phyloP scores from a whole-genome alignment of 2,329 filamentous ascomycete genomes.

The Colletotrichum somersetense region DNA sequence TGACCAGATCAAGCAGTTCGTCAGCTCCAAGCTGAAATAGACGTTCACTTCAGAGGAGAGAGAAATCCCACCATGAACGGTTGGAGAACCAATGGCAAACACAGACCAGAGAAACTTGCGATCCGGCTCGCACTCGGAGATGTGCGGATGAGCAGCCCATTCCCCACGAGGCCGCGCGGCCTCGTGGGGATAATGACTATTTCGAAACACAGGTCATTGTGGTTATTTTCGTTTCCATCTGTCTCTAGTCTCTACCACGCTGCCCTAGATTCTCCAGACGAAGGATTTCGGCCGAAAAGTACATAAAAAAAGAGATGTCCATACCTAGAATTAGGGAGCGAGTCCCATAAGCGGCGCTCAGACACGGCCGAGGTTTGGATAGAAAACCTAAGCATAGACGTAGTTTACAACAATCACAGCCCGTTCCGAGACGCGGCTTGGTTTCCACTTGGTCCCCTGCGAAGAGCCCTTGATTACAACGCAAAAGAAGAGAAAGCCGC shows the following conservation, averaged over 20 bases:
- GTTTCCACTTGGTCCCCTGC: neutral
- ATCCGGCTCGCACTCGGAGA: slow-evolving; percentile 1
- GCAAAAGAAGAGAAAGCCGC: neutral
- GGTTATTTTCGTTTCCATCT: neutral
- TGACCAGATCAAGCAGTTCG: slow-evolving; percentile 39
- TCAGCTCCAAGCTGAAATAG: slow-evolving; percentile 34
- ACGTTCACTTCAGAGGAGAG: neutral
- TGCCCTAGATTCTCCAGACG: neutral
- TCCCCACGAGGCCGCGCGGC: neutral
- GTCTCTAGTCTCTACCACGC: neutral
- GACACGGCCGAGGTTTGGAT: slow-evolving; percentile 14
- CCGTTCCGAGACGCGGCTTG: neutral
- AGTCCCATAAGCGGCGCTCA: slow-evolving; percentile 7
- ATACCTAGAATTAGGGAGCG: neutral
- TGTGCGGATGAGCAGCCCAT: neutral
- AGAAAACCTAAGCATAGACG: slow-evolving; percentile 21
- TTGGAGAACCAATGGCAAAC: neutral
- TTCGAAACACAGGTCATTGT: neutral
- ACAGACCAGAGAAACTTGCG: neutral
- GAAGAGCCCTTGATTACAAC: no score
- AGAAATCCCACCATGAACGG: neutral
- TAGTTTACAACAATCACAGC: slow-evolving; percentile 3
- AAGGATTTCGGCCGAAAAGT: neutral
- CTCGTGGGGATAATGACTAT: neutral
- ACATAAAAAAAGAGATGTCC: neutral